Evolutionary conservation across 768 basidiomycete species (phyloP), one percentile per base, ranked within the genome.

Genomic region (Sarcomyxa edulis): DNA sequence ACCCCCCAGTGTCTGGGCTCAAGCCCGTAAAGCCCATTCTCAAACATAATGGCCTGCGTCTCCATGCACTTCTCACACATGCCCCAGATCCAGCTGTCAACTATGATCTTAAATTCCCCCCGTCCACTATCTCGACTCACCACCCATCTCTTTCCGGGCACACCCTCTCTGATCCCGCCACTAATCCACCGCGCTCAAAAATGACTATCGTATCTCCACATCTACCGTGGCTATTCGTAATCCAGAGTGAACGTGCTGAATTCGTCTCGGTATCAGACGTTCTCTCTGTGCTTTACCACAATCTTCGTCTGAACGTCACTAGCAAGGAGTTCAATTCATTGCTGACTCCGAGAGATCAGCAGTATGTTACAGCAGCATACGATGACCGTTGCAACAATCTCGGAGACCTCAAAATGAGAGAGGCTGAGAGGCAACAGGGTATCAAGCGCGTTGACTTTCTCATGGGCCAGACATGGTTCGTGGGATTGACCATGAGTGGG

Each of bases 391-490:
- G 60, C 42, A 50, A 54, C 23, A 53, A 57, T 8, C 54, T 66
- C 11, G 30, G 45, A 1, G 59, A 66, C 9, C 40, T 51, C 2
- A 50, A 50, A 21, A 52, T 40, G 2, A 58, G 56, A 18, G 62
- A 59, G 22, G 48, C 52, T 18, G 76, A 78, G 53, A 58, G 62
- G 44, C 47, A 46, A 7, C 70, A 71, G 48, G 75, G 74, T 0
- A 47, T 79, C 14, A 76, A 71, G 53, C 56, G 74, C 35, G 64
- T 81, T 0, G 78, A 81, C 52, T 78, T 76, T 47, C 53, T 81
- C 32, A 52, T 60, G 34, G 64, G 55, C 25, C 56, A 53, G 12
- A 64, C 55, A 9, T 48, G 45, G 16, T 73, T n/a, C n/a, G n/a
- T n/a, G n/a, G n/a, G n/a, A n/a, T n/a, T n/a, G n/a, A n/a, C n/a